These are phyloP conservation scores for Blastomyces silverae DNA, from an alignment of 2,329 filamentous ascomycete species.

Conservation along the genomic window DNA sequence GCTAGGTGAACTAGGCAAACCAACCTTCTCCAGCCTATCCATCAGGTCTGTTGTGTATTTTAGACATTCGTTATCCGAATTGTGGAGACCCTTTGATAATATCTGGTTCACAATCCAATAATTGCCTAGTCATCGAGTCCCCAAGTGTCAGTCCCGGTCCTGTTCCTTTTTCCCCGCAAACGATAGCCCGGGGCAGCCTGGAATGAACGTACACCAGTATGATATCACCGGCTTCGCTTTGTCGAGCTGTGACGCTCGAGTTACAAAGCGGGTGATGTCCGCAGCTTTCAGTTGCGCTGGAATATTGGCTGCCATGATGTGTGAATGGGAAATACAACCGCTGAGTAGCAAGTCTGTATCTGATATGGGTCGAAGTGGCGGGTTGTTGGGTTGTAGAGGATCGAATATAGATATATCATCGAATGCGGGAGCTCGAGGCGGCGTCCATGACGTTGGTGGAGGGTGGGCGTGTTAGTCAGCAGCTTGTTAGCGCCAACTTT, in stretches of 20 bases:
- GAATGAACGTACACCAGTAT: constrained; percentile 74
- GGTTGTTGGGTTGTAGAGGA: not conserved
- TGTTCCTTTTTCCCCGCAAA: not conserved
- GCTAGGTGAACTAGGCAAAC: constrained; percentile 18
- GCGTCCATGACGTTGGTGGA: constrained; percentile 1
- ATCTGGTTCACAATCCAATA: constrained; percentile 94
- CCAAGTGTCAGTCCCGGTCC: not conserved
- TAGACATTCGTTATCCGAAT: constrained; percentile 67
- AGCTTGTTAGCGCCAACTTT: not conserved
- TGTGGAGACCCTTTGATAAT: constrained; percentile 71
- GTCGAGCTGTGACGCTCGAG: constrained; percentile 77
- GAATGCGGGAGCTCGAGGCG: not conserved
- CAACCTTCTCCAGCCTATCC: constrained; percentile 78
- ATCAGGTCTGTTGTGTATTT: constrained; percentile 76
- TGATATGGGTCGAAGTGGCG: not conserved
- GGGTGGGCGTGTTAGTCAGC: not conserved
- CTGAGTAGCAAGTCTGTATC: not conserved
- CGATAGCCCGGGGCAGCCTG: not conserved
- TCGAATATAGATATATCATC: too few relatives aligned
- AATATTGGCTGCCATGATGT: constrained; percentile 62
- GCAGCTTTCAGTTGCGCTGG: constrained; percentile 68
- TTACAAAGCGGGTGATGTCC: constrained; percentile 77
- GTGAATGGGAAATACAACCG: constrained; percentile 11
- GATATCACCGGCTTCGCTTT: constrained; percentile 77
- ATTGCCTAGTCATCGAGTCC: constrained; percentile 54